Percentiles rank a stretch among this genome's conserved stretches.
Evolutionary conservation across 257 asterid genomes (phyloP).

Genomic region (Coffea eugenioides): DNA sequence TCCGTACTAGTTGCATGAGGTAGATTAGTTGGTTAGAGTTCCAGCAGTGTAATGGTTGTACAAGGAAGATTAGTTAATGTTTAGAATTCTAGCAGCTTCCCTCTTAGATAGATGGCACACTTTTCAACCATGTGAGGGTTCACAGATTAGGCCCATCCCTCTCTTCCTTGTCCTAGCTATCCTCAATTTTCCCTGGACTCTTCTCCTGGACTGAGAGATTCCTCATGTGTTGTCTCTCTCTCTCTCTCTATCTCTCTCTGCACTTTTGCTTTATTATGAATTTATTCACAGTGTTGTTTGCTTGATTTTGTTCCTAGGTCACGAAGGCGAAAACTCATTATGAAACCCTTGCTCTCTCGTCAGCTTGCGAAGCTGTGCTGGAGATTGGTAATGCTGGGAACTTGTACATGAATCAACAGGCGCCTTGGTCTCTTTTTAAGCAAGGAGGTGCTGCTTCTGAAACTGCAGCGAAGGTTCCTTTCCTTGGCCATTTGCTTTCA

Average conservation of each 20-base stretch:
- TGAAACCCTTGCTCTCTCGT: constrained; percentile 71
- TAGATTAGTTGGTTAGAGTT: too few relatives aligned
- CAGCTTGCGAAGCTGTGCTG: constrained; percentile 86
- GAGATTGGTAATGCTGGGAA: constrained; percentile 92
- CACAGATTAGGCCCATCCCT: not conserved
- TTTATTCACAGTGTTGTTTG: not conserved
- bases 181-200: not conserved
- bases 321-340: constrained; percentile 57
- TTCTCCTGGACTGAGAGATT: not conserved
- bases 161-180: not conserved
- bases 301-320: constrained; percentile 28
- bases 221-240: not conserved
- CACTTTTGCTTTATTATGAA: too few relatives aligned
- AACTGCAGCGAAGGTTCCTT: constrained; percentile 80
- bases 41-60: too few relatives aligned
- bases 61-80: too few relatives aligned
- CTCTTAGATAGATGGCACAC: not conserved
- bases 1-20: too few relatives aligned
- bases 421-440: constrained; percentile 94
- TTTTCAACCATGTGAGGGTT: not conserved
- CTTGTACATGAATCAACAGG: constrained; percentile 64
- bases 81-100: too few relatives aligned
- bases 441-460: constrained; percentile 73
- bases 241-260: too few relatives aligned
- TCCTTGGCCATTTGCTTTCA: not conserved